Percentiles rank a stretch among this genome's conserved stretches.
phyloP scores from a whole-genome alignment of 108 stramenopile genomes.

The Fragilariopsis cylindrus region DNA sequence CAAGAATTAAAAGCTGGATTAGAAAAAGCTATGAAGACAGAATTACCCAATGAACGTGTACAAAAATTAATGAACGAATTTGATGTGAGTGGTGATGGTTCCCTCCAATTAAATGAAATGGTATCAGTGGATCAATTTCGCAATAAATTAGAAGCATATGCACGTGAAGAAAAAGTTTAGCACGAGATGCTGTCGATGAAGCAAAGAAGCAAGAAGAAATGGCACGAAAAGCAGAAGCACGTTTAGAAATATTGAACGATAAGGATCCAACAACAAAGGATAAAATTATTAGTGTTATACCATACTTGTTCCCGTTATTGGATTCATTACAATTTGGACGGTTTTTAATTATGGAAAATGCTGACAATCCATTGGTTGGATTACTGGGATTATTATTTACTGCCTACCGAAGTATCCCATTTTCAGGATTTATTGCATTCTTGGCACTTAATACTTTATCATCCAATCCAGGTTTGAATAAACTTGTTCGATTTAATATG shows the following conservation, averaged over 20 bases:
- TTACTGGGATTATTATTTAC: constrained; percentile 61
- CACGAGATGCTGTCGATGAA: constrained; percentile 52
- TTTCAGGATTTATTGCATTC: constrained; percentile 80
- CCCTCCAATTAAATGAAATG: constrained; percentile 77
- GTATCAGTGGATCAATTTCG: constrained; percentile 72
- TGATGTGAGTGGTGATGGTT: constrained; percentile 74
- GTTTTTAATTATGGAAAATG: constrained; percentile 70
- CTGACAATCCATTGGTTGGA: constrained; percentile 66
- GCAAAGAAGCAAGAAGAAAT: constrained; percentile 57
- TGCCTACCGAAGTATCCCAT: constrained; percentile 72
- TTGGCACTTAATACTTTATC: constrained; percentile 69
- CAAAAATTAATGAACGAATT: constrained; percentile 74
- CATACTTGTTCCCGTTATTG: constrained; percentile 84
- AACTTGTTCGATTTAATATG: constrained; percentile 83
- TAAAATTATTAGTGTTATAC: constrained; percentile 65
- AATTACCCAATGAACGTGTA: constrained; percentile 69
- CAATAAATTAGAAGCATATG: constrained; percentile 66
- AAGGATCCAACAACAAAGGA: constrained; percentile 64
- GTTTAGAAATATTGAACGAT: constrained; percentile 73
- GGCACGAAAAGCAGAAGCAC: constrained; percentile 51
- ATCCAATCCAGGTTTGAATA: constrained; percentile 75
- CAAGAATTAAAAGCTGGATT: constrained; percentile 76
- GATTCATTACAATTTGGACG: constrained; percentile 85
- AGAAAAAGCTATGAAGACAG: constrained; percentile 76
- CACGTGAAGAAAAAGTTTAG: constrained; percentile 73